Conservation (phyloP, 2,329 filamentous ascomycete genomes). For the Phaeomoniella chlamydospora region DNA sequence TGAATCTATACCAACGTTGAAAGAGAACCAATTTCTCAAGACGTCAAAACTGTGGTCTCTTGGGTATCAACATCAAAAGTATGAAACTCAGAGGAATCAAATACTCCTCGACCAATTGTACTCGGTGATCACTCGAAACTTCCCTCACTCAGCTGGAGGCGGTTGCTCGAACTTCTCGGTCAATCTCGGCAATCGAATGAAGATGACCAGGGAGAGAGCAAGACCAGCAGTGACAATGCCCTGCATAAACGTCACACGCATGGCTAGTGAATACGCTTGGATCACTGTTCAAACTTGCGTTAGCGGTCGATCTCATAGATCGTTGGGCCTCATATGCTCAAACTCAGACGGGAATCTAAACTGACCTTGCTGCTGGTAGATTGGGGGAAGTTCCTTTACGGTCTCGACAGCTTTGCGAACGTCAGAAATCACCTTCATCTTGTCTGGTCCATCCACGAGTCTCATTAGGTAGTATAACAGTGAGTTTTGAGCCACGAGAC, state of each 20-base stretch:
- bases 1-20: no score
- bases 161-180: not conserved
- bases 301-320: not conserved
- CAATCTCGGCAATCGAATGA: not conserved
- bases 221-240: constrained; percentile 5
- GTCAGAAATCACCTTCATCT: constrained; percentile 7
- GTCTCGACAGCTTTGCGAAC: constrained; percentile 8
- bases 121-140: no score
- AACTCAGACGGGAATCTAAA: not conserved
- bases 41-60: no score
- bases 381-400: constrained; percentile 6
- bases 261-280: constrained; percentile 8
- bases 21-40: no score
- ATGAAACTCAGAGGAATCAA: no score
- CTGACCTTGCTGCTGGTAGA: constrained; percentile 7
- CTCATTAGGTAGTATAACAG: constrained; percentile 8
- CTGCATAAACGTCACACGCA: constrained; percentile 8
- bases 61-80: no score
- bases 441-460: constrained; percentile 4
- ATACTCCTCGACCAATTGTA: no score
- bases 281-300: constrained; percentile 5
- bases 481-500: constrained; percentile 11
- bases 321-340: not conserved
- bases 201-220: constrained; percentile 1
- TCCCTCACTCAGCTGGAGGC: not conserved